Evolutionary conservation across 257 asterid genomes (phyloP).

Genomic region (Solanum ossicruentum): DNA sequence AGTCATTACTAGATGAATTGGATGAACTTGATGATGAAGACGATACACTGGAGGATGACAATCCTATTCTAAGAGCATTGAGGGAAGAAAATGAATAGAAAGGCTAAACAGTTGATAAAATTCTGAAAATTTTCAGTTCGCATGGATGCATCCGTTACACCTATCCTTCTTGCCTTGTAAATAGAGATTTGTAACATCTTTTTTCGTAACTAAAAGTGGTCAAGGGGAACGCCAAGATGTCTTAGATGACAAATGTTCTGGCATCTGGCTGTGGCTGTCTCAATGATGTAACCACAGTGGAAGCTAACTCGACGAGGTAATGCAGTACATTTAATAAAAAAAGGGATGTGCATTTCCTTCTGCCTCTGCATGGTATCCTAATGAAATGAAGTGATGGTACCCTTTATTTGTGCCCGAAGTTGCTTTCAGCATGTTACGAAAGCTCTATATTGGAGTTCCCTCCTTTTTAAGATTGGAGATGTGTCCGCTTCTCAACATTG

Average conservation of each 20-base stretch:
- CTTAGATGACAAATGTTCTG: not conserved
- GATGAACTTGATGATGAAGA: slow-evolving; percentile 59
- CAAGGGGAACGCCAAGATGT: not conserved
- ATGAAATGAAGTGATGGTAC: not conserved
- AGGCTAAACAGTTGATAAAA: not conserved
- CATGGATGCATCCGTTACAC: not conserved
- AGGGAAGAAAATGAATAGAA: slow-evolving; percentile 15
- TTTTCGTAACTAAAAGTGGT: not conserved
- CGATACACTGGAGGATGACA: slow-evolving; percentile 19
- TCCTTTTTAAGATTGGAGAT: not conserved
- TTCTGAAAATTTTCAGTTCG: not conserved
- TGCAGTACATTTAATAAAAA: not conserved
- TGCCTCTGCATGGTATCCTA: not conserved
- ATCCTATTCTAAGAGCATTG: slow-evolving; percentile 31
- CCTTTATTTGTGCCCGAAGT: not conserved
- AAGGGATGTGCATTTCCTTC: not conserved
- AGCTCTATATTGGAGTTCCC: not conserved
- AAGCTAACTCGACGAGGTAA: not conserved
- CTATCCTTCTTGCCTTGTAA: not conserved
- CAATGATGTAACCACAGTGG: not conserved
- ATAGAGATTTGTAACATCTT: not conserved
- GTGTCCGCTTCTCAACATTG: not conserved
- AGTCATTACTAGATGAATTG: slow-evolving; percentile 57
- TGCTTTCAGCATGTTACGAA: not conserved
- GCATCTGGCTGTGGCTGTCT: not conserved